Base-by-base conservation (phyloP, 202 grass and related monocot species). In the Setaria italica region DNA sequence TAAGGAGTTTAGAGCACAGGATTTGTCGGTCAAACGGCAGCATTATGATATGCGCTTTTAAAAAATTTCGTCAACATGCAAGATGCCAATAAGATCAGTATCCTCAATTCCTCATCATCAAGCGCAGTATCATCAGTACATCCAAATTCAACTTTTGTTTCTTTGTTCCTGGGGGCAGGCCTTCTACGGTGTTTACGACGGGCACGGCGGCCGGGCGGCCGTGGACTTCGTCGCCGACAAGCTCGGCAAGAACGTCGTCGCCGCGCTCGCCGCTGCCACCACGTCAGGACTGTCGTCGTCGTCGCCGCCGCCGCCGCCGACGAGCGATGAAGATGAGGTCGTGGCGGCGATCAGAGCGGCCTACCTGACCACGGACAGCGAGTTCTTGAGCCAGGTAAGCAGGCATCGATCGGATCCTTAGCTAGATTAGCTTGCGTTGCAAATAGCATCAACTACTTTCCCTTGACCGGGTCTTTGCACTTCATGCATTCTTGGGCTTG, bases 131-230 rank as follows among this genome's bases (percentile, higher is more conserved):
- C 5, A 19, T 5, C 7, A 9, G 20, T 37, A 17, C 16, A 20
- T 68, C 6, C 63, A 37, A 35, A 63, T 66, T 37, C 63, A 66
- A 66, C 63, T 41, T 56, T 33, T 4, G 35, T 75, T 37, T 13
- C 2, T 34, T 39, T 76, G 35, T 57, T 33, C 67, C 32, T 32
- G 5, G 63, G 33, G 33, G 74, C 85, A 97, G 95, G 92, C 92
- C 8, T 93, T 97, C 81, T 97, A 95, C 62, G 95, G 90, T 77
- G 90, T 97, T 9, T 97, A 94, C 67, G 95, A 97, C 62, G 92
- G 95, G 14, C 95, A 97, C 73, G 95, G 95, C 3, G 95, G 95
- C n/a, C 72, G 88, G 8, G 86, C 90, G 15, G 95, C 95, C 32
- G 92, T 95, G 48, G 89, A 97, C 89, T 88, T 93, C 39, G 46